Base-by-base conservation (phyloP, 257 asterid species). In the Paulownia fortunei region DNA sequence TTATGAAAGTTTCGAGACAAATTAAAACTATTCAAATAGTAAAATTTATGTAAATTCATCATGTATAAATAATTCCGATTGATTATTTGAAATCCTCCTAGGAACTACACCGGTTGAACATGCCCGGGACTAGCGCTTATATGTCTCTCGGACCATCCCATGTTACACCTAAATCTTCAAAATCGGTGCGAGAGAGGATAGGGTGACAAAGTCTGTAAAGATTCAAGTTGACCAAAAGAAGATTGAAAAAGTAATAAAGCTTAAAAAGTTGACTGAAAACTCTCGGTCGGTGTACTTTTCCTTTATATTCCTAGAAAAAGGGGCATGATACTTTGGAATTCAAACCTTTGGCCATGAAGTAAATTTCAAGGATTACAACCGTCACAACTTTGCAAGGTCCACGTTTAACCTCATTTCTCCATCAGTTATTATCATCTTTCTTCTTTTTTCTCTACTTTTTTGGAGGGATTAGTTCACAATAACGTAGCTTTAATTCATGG, bases 161-260 rank as follows among this genome's bases (percentile, higher is more conserved):
- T n/a, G n/a, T n/a, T n/a, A 67, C 11, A 5, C 37, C 2, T 36
- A 6, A 4, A 0, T 26, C 62, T 13, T 49, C 46, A 46, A 69
- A 69, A 24, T 44, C 61, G 34, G 76, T 71, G 27, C 74, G 6
- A 13, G 30, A 41, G 12, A 18, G 34, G 23, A 34, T 34, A 72
- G 23, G 54, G 54, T 55, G 51, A 42, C 37, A 21, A 54, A 37
- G 1, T 16, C 34, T 47, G 4, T 41, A 30, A 60, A 63, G 51
- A 60, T 74, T 44, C 62, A 61, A n/a, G 49, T 74, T 61, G 79
- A 74, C 62, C 72, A 12, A 27, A 62, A 75, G 27, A 2, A 56
- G 37, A 49, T 70, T 70, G 76, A 70, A 70, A 69, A 69, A 49
- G 41, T 15, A 18, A 27, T 13, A 69, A 49, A 51, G 30, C 63